Percentiles rank a stretch among this genome's conserved stretches.
Conservation (phyloP, 768 basidiomycete species). For the Auricularia sp. region DNA sequence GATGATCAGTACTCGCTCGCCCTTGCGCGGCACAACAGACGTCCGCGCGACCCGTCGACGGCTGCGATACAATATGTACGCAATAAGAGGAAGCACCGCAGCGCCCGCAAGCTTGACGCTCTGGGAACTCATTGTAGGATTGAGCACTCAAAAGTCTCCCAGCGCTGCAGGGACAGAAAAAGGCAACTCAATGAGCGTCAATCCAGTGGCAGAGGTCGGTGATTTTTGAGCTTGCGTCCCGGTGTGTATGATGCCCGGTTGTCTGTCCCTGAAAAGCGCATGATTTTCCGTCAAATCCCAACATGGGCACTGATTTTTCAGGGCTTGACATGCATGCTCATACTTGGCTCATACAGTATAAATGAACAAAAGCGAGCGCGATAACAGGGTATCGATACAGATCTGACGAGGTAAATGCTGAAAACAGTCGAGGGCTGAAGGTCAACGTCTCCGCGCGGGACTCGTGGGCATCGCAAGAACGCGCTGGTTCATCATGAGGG, state of each 20-base stretch:
- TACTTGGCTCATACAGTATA: constrained; percentile 13
- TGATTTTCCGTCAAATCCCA: not conserved
- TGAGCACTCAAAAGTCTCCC: no score
- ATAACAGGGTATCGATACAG: not conserved
- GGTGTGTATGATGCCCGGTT: not conserved
- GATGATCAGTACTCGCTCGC: constrained; percentile 70
- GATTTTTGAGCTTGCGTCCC: not conserved
- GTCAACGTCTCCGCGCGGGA: not conserved
- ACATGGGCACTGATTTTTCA: not conserved
- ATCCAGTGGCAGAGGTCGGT: not conserved
- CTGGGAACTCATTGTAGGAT: not conserved
- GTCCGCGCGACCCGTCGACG: not conserved
- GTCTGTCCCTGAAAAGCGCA: not conserved
- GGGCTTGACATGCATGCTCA: no score
- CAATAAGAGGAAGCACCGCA: not conserved
- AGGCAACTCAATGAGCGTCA: not conserved
- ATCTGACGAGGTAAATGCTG: not conserved
- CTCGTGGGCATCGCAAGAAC: constrained; percentile 1
- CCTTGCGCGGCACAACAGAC: constrained; percentile 21
- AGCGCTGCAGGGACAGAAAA: no score
- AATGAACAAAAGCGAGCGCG: not conserved
- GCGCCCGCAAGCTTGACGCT: not conserved
- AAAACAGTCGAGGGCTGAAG: not conserved
- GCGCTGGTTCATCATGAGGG: not conserved
- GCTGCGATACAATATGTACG: not conserved